Conservation (phyloP, 2,329 filamentous ascomycete species). For the Talaromyces marneffei region DNA sequence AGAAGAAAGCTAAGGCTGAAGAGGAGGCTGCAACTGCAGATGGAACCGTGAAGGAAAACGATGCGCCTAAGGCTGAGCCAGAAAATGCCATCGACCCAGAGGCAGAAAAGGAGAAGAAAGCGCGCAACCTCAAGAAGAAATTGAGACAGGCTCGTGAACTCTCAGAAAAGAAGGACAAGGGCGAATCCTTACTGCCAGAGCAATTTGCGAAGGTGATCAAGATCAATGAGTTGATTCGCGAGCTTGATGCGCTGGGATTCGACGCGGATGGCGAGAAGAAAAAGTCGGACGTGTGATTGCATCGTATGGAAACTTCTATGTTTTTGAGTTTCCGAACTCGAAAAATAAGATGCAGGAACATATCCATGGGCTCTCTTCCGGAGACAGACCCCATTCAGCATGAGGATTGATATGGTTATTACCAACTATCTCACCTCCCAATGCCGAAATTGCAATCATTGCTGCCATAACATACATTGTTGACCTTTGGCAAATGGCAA, state of each 20-base stretch:
- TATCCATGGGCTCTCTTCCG: not conserved
- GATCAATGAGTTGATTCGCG: conserved; percentile 86
- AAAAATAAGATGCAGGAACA: not conserved
- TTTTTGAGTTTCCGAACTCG: too few species aligned
- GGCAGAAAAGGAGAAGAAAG: conserved; percentile 84
- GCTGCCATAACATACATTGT: not conserved
- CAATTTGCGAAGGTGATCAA: conserved; percentile 97
- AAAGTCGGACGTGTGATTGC: conserved; percentile 1
- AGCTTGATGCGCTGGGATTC: conserved; percentile 79
- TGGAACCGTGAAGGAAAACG: conserved; percentile 23
- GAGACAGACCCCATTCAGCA: not conserved
- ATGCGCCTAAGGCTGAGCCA: not conserved
- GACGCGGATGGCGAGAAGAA: conserved; percentile 66
- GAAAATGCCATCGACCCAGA: conserved; percentile 52
- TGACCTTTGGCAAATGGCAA: too few species aligned
- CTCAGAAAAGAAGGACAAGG: conserved; percentile 82
- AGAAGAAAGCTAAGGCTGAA: conserved; percentile 50
- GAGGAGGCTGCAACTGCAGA: conserved; percentile 27
- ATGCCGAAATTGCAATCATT: not conserved
- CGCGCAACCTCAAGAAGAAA: conserved; percentile 87
- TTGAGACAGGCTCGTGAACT: conserved; percentile 87
- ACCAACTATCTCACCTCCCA: not conserved
- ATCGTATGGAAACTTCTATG: not conserved
- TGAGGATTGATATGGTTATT: not conserved
- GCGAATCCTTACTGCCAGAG: conserved; percentile 77